Evolutionary conservation across 371 early-diverging fungal species (phyloP).

Genomic region (Saksenaea oblongispora): DNA sequence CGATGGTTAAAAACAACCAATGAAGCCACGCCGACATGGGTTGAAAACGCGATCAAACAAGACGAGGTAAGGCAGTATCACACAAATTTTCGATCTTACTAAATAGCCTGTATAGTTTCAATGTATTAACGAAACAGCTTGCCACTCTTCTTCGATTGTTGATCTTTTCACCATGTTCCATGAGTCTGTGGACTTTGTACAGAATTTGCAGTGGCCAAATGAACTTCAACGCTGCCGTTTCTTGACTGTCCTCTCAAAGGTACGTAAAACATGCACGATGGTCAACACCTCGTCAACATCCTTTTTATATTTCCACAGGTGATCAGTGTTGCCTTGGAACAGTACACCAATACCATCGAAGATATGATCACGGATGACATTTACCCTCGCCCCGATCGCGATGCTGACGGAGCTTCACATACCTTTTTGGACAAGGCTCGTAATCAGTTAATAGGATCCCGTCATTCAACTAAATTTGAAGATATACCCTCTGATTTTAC

Average conservation of each 20-base stretch:
- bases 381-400: slow-evolving; percentile 12
- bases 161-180: slow-evolving; percentile 70
- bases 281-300: no score
- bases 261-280: neutral
- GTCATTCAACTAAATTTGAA: slow-evolving; percentile 11
- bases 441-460: slow-evolving; percentile 20
- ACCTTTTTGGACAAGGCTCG: slow-evolving; percentile 22
- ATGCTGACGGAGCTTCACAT: neutral
- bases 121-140: slow-evolving; percentile 46
- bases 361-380: slow-evolving; percentile 21
- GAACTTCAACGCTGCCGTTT: slow-evolving; percentile 61
- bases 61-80: slow-evolving; percentile 40
- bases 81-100: slow-evolving; percentile 1
- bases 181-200: slow-evolving; percentile 60
- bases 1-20: slow-evolving; percentile 51
- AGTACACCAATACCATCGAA: slow-evolving; percentile 33
- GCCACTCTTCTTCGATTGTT: slow-evolving; percentile 71
- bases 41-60: slow-evolving; percentile 47
- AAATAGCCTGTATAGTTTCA: slow-evolving; percentile 38
- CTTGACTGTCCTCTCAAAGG: slow-evolving; percentile 61
- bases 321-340: slow-evolving; percentile 35
- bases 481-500: slow-evolving; percentile 48
- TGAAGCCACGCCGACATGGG: slow-evolving; percentile 47
- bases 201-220: slow-evolving; percentile 69
- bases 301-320: slow-evolving; percentile 27